Conservation (phyloP, 139 green algal species). For the Chlorella sp. region DNA sequence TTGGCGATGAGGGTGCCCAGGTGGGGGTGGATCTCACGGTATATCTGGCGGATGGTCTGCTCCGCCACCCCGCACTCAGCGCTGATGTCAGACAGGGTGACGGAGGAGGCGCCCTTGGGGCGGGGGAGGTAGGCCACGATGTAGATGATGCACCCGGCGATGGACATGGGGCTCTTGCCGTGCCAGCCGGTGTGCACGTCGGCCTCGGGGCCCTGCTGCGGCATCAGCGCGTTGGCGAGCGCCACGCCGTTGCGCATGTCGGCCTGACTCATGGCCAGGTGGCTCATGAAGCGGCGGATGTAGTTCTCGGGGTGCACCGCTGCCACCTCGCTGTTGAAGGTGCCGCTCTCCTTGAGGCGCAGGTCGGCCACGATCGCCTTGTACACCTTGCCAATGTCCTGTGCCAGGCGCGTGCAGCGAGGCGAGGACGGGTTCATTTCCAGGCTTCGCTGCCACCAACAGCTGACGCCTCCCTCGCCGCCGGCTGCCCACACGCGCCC, state of each 20-base stretch:
- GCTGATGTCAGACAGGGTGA: conserved; percentile 40
- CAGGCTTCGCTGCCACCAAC: no score
- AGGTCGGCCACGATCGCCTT: conserved; percentile 65
- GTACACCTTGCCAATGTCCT: conserved; percentile 65
- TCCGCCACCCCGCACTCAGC: conserved; percentile 57
- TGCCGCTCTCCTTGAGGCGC: conserved; percentile 41
- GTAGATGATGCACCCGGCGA: conserved; percentile 76
- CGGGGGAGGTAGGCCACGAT: conserved; percentile 55
- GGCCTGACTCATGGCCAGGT: conserved; percentile 28
- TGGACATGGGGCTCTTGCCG: conserved; percentile 66
- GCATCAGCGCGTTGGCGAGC: conserved; percentile 32
- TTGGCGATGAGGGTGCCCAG: conserved; percentile 25
- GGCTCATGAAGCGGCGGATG: conserved; percentile 57
- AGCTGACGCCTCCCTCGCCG: no score
- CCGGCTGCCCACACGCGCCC: no score
- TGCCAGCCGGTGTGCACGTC: conserved; percentile 61
- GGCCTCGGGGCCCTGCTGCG: conserved; percentile 25
- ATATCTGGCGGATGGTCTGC: conserved; percentile 59
- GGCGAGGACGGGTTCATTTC: no score
- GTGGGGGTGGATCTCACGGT: conserved; percentile 48
- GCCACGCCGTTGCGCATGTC: conserved; percentile 34
- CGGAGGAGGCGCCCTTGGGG: conserved; percentile 15
- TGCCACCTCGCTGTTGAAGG: conserved; percentile 34
- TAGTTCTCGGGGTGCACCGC: conserved; percentile 46
- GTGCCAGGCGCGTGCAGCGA: no score